phyloP scores from a whole-genome alignment of 257 asterid species.

The Ballota nigra region DNA sequence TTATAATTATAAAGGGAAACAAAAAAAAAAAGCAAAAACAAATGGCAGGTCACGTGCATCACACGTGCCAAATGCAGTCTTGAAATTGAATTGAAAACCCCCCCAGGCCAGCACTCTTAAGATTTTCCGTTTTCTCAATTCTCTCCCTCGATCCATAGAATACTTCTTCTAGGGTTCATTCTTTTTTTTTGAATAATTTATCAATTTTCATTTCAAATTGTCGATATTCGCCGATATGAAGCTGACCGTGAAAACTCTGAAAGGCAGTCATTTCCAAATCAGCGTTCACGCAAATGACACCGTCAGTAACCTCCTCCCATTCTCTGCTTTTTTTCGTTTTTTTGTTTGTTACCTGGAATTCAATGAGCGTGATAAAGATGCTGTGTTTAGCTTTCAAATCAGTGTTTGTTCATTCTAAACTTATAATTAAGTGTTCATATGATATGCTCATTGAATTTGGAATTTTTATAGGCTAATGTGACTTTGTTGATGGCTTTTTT shows the following conservation, averaged over 20 bases:
- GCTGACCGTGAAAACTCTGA: conserved; percentile 93
- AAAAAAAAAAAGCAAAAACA: background rate
- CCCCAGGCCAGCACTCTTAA: background rate
- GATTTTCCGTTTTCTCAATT: conserved; percentile 15
- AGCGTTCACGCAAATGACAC: conserved; percentile 74
- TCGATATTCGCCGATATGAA: conserved; percentile 66
- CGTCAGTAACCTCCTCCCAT: conserved; percentile 41
- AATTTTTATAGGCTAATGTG: conserved; percentile 6
- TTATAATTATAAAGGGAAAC: background rate
- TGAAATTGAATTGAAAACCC: conserved; percentile 26
- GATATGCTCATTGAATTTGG: conserved; percentile 1
- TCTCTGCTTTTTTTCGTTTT: background rate
- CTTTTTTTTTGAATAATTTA: background rate
- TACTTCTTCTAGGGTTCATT: conserved; percentile 34
- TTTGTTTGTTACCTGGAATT: background rate
- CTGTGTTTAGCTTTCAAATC: background rate
- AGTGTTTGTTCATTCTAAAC: background rate
- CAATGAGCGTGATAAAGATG: background rate
- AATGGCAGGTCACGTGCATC: conserved; percentile 16
- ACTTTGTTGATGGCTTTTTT: background rate
- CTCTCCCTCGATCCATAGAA: conserved; percentile 29
- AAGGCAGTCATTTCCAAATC: conserved; percentile 88
- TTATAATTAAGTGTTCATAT: conserved; percentile 13
- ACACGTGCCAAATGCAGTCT: conserved; percentile 13
- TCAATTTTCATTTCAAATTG: conserved; percentile 11